Base-by-base conservation (phyloP, 805 yeast species). In the Cyberlindnera xylosilytica region DNA sequence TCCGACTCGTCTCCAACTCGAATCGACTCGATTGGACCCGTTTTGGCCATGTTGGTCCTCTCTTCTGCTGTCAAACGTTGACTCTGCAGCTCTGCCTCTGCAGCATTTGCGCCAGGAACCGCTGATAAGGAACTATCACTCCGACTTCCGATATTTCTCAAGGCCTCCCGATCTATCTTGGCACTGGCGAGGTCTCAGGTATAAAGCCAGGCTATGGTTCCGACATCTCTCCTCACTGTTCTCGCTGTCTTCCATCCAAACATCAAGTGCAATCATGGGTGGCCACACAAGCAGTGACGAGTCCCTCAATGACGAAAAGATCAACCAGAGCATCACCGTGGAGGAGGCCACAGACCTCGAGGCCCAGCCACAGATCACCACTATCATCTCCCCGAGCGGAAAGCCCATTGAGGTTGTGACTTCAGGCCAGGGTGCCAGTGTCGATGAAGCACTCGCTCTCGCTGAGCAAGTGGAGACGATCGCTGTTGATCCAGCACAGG, bases 401-500 rank as follows among this genome's bases (percentile, higher is more conserved):
- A 42, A 37, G 38, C 17, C 30, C 26, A 27, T 42, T 13, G 38
- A 42, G 27, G 45, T 42, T 17, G 33, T 18, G 17, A 27, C 17
- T 16, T 36, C 40, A 5, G 37, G 41, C 10, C 17, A 12, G 12
- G 19, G 8, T 10, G 70, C 11, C 6, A 6, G 67, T 45, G 42
- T 31, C 3, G 50, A 46, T 24, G 47, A 42, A 15, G 50, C 51
- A 2, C 17, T 44, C 36, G 41, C 36, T 18, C n/a, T 41, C 5
- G 51, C 51, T 3, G 43, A 62, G 28, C 20, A 39, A n/a, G 17
- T 36, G 10, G 38, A 39, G 19, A 35, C 22, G 2, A 11, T 44
- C 15, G 39, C 26, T 50, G 7, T 42, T 3, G 58, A 57, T 37
- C 58, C 58, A 3, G 59, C 37, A n/a, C 50, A 42, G 12, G 71